Evolutionary conservation across 2,329 filamentous ascomycete genomes (phyloP).

Genomic region (Aspergillus aculeatus): DNA sequence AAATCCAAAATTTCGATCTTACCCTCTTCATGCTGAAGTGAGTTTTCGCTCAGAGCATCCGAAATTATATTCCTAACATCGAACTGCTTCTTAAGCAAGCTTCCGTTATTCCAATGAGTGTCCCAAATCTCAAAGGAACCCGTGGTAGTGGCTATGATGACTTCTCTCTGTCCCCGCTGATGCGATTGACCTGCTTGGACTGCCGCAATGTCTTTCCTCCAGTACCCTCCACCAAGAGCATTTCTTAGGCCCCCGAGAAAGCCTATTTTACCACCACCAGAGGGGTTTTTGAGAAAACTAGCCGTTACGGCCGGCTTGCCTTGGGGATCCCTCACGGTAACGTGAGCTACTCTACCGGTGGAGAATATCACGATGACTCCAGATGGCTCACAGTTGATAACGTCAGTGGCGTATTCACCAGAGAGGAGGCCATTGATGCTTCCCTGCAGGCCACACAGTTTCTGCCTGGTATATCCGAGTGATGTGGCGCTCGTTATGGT

Average conservation of each 20-base stretch:
- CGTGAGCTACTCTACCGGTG: conserved; percentile 79
- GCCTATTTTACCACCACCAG: conserved; percentile 53
- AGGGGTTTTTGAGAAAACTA: conserved; percentile 68
- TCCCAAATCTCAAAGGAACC: conserved; percentile 84
- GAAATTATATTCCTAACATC: conserved; percentile 68
- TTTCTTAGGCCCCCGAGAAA: conserved; percentile 80
- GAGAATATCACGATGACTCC: conserved; percentile 85
- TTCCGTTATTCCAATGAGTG: conserved; percentile 81
- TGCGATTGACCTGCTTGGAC: conserved; percentile 70
- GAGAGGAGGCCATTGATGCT: conserved; percentile 71
- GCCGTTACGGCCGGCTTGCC: conserved; percentile 78
- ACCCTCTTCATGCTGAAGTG: conserved; percentile 53
- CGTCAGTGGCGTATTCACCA: conserved; percentile 72
- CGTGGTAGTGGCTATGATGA: conserved; percentile 74
- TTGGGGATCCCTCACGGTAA: conserved; percentile 81
- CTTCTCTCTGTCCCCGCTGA: conserved; percentile 77
- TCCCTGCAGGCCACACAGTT: conserved; percentile 75
- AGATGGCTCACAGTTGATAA: conserved; percentile 80
- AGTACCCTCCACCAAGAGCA: conserved; percentile 67
- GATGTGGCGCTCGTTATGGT: conserved; percentile 86
- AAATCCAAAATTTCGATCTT: conserved; percentile 78
- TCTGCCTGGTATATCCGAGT: conserved; percentile 77
- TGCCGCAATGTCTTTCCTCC: conserved; percentile 75
- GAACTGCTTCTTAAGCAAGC: conserved; percentile 69
- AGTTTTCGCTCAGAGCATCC: conserved; percentile 58